A percentile compares a stretch with the other conserved stretches of the same genome.
Conservation (phyloP, 805 yeast genomes). For the Barnettozyma populi region DNA sequence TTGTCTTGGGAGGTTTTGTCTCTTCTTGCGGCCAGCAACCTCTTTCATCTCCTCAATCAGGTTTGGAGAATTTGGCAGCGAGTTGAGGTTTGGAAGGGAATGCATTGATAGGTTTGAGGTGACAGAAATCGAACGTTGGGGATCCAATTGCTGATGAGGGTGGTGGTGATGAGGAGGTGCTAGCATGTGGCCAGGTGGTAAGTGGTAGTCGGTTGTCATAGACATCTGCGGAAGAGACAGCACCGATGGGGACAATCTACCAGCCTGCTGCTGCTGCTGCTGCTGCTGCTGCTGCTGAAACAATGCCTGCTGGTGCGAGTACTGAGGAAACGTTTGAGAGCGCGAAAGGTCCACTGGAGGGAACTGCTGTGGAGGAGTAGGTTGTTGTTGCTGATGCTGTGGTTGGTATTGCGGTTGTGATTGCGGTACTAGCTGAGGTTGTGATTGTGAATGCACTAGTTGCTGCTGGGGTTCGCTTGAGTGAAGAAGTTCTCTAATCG, state of each 20-base stretch:
- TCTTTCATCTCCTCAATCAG: constrained; percentile 9
- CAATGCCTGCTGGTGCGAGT: neutral
- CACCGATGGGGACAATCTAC: neutral
- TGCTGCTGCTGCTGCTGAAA: neutral
- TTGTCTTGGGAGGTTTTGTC: constrained; percentile 75
- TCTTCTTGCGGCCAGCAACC: constrained; percentile 31
- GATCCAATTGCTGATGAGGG: neutral
- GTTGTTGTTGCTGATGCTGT: neutral
- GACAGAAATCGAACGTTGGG: neutral
- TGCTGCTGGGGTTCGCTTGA: neutral
- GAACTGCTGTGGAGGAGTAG: constrained; percentile 1
- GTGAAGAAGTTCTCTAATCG: constrained; percentile 2
- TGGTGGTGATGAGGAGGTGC: neutral
- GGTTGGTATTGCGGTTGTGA: constrained; percentile 13
- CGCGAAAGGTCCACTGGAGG: neutral
- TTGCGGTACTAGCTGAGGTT: constrained; percentile 6
- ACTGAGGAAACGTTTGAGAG: neutral
- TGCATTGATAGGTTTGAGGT: constrained; percentile 3
- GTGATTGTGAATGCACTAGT: neutral
- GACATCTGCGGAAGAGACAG: neutral
- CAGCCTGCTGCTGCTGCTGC: neutral
- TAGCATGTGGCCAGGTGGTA: neutral
- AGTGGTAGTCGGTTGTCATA: neutral
- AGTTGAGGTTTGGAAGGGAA: constrained; percentile 1
- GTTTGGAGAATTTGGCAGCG: constrained; percentile 8